Percentiles rank a stretch among this genome's conserved stretches.
These are phyloP conservation scores for Haberlea rhodopensis DNA, from an alignment of 257 asterid genomes.

Conservation along the genomic window DNA sequence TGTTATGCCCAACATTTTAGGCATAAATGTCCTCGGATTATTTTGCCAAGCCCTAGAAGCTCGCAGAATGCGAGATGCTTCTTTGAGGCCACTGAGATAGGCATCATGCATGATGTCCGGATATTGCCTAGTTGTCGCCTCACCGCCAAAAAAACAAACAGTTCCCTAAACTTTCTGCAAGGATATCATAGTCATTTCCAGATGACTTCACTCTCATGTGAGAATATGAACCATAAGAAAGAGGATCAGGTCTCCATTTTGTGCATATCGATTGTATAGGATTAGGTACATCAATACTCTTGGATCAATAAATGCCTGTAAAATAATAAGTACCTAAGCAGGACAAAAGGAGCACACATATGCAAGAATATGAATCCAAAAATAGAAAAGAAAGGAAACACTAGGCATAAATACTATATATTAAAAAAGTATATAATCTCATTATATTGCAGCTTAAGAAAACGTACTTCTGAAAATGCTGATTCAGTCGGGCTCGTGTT, in stretches of 20 bases:
- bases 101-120: slow-evolving; percentile 96
- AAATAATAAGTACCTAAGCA: slow-evolving; percentile 10
- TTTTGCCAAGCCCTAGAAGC: slow-evolving; percentile 37
- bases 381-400: slow-evolving; percentile 10
- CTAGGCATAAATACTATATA: neutral
- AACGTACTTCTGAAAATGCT: slow-evolving; percentile 61
- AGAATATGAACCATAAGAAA: slow-evolving; percentile 81
- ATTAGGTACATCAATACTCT: slow-evolving; percentile 64
- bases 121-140: slow-evolving; percentile 74
- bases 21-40: slow-evolving; percentile 38
- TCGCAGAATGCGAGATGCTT: slow-evolving; percentile 64
- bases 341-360: slow-evolving; percentile 1
- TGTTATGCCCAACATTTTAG: slow-evolving; percentile 43
- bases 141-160: slow-evolving; percentile 77
- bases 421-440: too few species aligned
- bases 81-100: slow-evolving; percentile 80
- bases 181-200: slow-evolving; percentile 72
- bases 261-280: slow-evolving; percentile 82
- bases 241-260: slow-evolving; percentile 76
- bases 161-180: slow-evolving; percentile 57
- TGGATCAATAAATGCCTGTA: slow-evolving; percentile 68
- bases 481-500: slow-evolving; percentile 45
- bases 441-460: slow-evolving; percentile 13
- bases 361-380: neutral
- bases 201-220: slow-evolving; percentile 70